Evolutionary conservation across 2,329 filamentous ascomycete genomes (phyloP).

Genomic region (Sporothrix sp.): DNA sequence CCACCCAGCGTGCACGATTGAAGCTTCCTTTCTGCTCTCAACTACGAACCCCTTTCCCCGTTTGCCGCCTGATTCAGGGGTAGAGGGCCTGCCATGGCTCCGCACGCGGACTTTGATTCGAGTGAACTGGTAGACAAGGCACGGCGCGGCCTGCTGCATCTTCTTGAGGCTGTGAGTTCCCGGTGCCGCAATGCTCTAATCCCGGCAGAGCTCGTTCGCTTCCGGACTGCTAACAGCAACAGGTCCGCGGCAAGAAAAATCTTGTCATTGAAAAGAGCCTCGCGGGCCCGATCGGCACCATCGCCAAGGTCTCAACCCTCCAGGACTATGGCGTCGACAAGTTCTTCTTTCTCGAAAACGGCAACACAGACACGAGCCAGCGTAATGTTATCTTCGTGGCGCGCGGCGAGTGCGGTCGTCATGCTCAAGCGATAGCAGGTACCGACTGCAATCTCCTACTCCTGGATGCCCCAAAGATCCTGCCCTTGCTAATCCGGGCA

Average conservation of each 20-base stretch:
- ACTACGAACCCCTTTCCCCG: neutral
- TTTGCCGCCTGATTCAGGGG: neutral
- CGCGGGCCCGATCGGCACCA: slow-evolving; percentile 77
- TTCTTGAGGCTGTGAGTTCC: slow-evolving; percentile 85
- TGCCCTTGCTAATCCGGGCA: neutral
- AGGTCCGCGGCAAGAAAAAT: slow-evolving; percentile 99
- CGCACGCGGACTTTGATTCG: slow-evolving; percentile 60
- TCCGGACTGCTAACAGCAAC: slow-evolving; percentile 11
- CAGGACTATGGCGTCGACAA: slow-evolving; percentile 98
- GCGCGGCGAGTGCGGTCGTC: slow-evolving; percentile 76
- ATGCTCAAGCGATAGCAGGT: slow-evolving; percentile 84
- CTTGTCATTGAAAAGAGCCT: slow-evolving; percentile 85
- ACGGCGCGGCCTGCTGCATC: slow-evolving; percentile 76
- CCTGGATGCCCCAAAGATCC: neutral
- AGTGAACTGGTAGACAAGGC: slow-evolving; percentile 72
- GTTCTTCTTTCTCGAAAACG: slow-evolving; percentile 92
- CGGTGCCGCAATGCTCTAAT: too few species aligned
- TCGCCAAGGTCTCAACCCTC: slow-evolving; percentile 90
- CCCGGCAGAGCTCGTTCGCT: slow-evolving; percentile 17
- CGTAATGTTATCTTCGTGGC: slow-evolving; percentile 92
- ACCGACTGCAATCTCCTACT: slow-evolving; percentile 18
- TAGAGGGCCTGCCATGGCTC: slow-evolving; percentile 51
- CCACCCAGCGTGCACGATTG: too few species aligned
- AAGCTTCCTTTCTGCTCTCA: neutral
- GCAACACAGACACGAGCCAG: slow-evolving; percentile 88